Percentiles rank a stretch among this genome's conserved stretches.
These are phyloP conservation scores for Hemileccinum rubropunctum DNA, from an alignment of 768 basidiomycete genomes.

Conservation along the genomic window DNA sequence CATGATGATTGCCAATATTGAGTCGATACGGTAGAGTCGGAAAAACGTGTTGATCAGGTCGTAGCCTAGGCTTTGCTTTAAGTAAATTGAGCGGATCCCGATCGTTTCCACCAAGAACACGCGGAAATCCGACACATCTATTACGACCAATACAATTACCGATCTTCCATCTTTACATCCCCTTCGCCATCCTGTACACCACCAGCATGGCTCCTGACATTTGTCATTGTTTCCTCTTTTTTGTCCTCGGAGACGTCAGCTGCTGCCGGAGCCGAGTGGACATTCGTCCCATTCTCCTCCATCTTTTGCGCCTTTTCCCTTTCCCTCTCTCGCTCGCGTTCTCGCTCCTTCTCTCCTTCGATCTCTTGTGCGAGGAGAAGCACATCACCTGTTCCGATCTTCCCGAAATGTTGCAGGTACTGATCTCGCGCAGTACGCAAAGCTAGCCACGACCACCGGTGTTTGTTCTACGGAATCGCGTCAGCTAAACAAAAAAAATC, in stretches of 20 bases:
- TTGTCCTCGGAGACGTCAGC: conserved; percentile 26
- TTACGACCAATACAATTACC: conserved; percentile 11
- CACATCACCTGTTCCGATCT: conserved; percentile 78
- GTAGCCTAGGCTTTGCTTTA: not conserved
- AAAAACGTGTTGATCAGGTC: not conserved
- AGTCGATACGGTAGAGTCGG: not conserved
- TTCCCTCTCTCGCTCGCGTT: conserved; percentile 38
- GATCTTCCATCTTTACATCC: conserved; percentile 52
- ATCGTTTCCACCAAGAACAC: conserved; percentile 12
- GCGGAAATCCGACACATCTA: not conserved
- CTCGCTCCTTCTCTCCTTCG: conserved; percentile 35
- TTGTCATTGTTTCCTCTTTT: conserved; percentile 20
- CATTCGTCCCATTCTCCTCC: conserved; percentile 22
- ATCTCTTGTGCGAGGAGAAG: conserved; percentile 40
- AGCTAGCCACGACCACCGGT: conserved; percentile 77
- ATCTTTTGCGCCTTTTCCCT: conserved; percentile 27
- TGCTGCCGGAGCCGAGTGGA: conserved; percentile 23
- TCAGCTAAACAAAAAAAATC: conserved; percentile 10
- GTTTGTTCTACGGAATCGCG: conserved; percentile 57
- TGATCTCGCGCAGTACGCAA: conserved; percentile 73
- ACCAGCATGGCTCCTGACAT: conserved; percentile 10
- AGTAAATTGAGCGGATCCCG: not conserved
- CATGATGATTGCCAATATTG: conserved; percentile 16
- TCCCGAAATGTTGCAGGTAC: conserved; percentile 74
- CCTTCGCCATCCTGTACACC: conserved; percentile 34